Evolutionary conservation across 768 basidiomycete genomes (phyloP).

Genomic region (Crepidotus variabilis): DNA sequence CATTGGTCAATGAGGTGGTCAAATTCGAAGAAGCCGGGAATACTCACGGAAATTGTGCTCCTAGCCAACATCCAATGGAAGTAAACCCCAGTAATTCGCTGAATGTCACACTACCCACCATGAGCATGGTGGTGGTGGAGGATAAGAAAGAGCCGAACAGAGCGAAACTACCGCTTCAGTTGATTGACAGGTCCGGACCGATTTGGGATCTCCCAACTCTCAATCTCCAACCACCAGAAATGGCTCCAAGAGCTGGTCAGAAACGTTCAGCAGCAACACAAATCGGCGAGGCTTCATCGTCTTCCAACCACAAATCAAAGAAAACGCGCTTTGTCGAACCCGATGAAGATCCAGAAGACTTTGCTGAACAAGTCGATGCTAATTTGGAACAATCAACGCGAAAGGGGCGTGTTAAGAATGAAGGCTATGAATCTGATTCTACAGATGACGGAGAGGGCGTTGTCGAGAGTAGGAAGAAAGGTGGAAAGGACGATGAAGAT

Average conservation of each 20-base stretch:
- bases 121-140: slow-evolving; percentile 15
- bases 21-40: slow-evolving; percentile 2
- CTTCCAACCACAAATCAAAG: slow-evolving; percentile 39
- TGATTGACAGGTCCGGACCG: slow-evolving; percentile 1
- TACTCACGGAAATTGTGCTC: slow-evolving; percentile 86
- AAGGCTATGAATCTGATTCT: slow-evolving; percentile 92
- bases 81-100: slow-evolving; percentile 68
- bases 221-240: slow-evolving; percentile 9
- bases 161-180: background rate
- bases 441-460: slow-evolving; percentile 95
- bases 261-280: slow-evolving; percentile 30
- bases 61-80: slow-evolving; percentile 78
- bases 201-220: background rate
- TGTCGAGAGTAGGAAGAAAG: slow-evolving; percentile 73
- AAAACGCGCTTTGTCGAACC: slow-evolving; percentile 81
- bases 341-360: slow-evolving; percentile 67
- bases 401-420: slow-evolving; percentile 75
- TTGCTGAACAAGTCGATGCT: slow-evolving; percentile 75
- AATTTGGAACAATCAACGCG: slow-evolving; percentile 68
- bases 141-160: slow-evolving; percentile 12
- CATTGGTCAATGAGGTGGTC: slow-evolving; percentile 2
- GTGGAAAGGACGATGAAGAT: slow-evolving; percentile 44
- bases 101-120: slow-evolving; percentile 29
- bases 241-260: slow-evolving; percentile 29
- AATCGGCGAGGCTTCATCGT: slow-evolving; percentile 25